Base-by-base conservation (phyloP, 768 basidiomycete genomes). In the Pulveroboletus sp. region DNA sequence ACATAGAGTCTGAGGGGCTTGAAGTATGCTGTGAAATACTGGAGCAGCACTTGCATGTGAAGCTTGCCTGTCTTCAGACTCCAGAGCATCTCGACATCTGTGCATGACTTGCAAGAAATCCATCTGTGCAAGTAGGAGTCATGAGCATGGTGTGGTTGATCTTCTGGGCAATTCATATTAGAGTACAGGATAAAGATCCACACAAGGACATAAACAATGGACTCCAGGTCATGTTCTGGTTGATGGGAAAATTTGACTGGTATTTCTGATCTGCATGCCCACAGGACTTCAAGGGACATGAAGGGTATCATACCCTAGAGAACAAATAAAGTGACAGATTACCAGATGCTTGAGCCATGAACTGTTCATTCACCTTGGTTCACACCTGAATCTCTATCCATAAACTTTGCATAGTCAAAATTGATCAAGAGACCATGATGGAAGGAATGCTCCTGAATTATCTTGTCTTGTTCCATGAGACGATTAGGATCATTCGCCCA, bases 131-230 rank as follows among this genome's bases (percentile, higher is more conserved):
- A 19, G 35, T 6, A 36, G 1, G 29, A 6, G 27, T 49, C 6
- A 6, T 27, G 20, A 37, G 41, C 16, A n/a, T 20, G 5, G 3
- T 8, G 17, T 6, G 39, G 24, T 42, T 27, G 19, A 6, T 27
- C 1, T n/a, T 49, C 40, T 20, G 40, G 24, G 22, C 40, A 26
- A 2, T 20, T 27, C 16, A 6, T 24, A 19, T 35, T 20, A 2
- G 24, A 30, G 26, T 44, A 38, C 12, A 50, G 49, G 2, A 50
- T 37, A 43, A 43, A 50, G 11, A 50, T 45, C 43, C 49, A 50
- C 9, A 50, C 13, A 11, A 44, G 49, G 5, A 50, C 4, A 4
- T 50, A 50, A 11, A 50, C 13, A 2, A 50, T 38, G 9, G 43
- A 50, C n/a, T 50, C 37, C 2, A 50, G 43, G 20, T 50, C 49